These are phyloP conservation scores for Marasmius sp. DNA, from an alignment of 1,284 basidiomycete genomes.

Conservation along the genomic window DNA sequence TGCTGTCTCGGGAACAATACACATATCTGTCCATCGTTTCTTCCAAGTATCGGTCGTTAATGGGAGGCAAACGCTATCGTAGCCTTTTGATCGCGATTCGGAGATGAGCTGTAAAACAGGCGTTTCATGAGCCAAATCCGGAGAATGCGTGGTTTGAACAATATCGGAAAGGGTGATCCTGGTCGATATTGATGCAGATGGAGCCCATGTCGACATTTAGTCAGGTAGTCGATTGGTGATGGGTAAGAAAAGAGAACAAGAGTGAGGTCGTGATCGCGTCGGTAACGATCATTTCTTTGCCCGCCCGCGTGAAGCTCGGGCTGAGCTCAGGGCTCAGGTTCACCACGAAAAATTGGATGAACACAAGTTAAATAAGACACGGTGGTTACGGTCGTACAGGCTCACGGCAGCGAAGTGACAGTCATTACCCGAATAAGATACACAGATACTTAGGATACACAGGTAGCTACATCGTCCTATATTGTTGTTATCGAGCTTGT, in stretches of 20 bases:
- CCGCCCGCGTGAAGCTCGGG: neutral
- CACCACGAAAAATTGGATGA: too few relatives aligned
- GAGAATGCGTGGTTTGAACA: conserved; percentile 13
- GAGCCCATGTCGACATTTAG: conserved; percentile 31
- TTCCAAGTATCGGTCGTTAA: conserved; percentile 88
- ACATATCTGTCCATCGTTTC: conserved; percentile 87
- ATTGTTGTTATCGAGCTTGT: too few relatives aligned
- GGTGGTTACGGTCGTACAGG: neutral
- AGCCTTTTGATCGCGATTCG: conserved; percentile 56
- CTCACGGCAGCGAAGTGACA: neutral
- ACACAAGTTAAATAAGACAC: neutral
- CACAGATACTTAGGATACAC: too few relatives aligned
- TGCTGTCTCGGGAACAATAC: conserved; percentile 55
- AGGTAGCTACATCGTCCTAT: neutral
- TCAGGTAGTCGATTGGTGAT: neutral
- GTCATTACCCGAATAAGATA: neutral
- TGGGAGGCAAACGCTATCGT: conserved; percentile 75
- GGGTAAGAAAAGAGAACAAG: neutral
- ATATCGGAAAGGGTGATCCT: conserved; percentile 34
- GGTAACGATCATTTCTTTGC: neutral
- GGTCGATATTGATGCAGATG: conserved; percentile 34
- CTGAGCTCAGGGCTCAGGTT: too few relatives aligned
- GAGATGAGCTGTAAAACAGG: conserved; percentile 50
- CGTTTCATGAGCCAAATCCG: conserved; percentile 32
- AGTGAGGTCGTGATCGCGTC: neutral